These are phyloP conservation scores for Marasmius tenuissimus DNA, from an alignment of 1,284 basidiomycete species.

Conservation along the genomic window DNA sequence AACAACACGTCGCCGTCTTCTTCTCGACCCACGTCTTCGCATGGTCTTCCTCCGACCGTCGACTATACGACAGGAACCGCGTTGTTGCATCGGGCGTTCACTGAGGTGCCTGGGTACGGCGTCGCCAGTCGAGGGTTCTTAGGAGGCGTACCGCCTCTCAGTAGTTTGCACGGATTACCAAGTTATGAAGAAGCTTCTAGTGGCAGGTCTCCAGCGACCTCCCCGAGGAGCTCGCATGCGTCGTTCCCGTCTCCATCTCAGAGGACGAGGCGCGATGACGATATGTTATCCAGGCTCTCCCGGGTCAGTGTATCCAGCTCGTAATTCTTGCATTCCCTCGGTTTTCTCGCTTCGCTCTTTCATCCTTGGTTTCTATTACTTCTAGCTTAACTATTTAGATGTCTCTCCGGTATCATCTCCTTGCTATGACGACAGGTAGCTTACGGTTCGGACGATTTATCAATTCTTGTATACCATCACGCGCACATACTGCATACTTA, in stretches of 20 bases:
- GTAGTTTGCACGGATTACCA: slow-evolving; percentile 70
- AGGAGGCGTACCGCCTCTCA: slow-evolving; percentile 84
- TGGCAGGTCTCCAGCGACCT: background rate
- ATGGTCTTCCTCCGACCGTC: slow-evolving; percentile 6
- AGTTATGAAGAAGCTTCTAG: slow-evolving; percentile 69
- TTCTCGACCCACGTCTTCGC: slow-evolving; percentile 4
- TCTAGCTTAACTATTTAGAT: no score
- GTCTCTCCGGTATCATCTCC: no score
- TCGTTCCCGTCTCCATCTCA: background rate
- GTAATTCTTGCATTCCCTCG: no score
- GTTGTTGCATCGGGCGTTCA: slow-evolving; percentile 59
- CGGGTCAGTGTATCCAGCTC: no score
- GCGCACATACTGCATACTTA: background rate
- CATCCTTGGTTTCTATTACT: no score
- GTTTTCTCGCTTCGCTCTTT: no score
- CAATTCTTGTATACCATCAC: background rate
- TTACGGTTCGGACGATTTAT: background rate
- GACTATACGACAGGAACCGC: slow-evolving; percentile 28
- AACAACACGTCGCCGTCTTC: slow-evolving; percentile 6
- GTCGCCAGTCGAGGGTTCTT: slow-evolving; percentile 81
- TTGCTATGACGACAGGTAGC: background rate
- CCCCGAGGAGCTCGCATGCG: background rate
- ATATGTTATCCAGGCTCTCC: no score
- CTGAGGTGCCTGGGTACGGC: slow-evolving; percentile 83
- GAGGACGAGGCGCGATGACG: background rate